phyloP scores from a whole-genome alignment of 2,329 filamentous ascomycete genomes.

The Gnomoniopsis smithogilvyi region DNA sequence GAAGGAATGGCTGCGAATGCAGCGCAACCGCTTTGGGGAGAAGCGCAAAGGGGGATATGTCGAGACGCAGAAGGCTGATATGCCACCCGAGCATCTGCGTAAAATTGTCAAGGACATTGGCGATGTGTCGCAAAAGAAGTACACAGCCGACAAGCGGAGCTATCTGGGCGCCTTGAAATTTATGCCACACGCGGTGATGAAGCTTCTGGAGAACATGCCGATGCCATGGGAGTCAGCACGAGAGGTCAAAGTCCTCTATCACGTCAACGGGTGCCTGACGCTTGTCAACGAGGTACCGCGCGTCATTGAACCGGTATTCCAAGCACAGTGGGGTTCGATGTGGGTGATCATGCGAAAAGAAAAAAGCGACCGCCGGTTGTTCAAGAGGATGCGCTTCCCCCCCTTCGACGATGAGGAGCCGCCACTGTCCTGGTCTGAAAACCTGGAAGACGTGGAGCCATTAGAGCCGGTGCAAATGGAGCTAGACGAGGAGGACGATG shows the following conservation, averaged over 20 bases:
- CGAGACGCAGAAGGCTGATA: conserved; percentile 96
- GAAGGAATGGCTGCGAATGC: conserved; percentile 93
- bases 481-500: conserved; percentile 89
- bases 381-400: conserved; percentile 98
- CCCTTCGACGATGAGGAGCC: conserved; percentile 99
- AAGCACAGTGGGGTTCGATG: conserved; percentile 99
- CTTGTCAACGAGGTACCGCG: conserved; percentile 94
- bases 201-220: conserved; percentile 97
- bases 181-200: conserved; percentile 97
- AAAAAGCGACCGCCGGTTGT: conserved; percentile 91
- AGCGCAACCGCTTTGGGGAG: conserved; percentile 91
- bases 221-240: conserved; percentile 98
- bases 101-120: conserved; percentile 99
- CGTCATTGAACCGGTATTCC: conserved; percentile 96
- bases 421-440: conserved; percentile 95
- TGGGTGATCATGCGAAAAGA: conserved; percentile 98
- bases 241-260: conserved; percentile 97
- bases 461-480: conserved; percentile 98
- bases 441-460: conserved; percentile 97
- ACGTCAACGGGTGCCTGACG: conserved; percentile 95
- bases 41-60: conserved; percentile 96
- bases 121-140: conserved; percentile 98
- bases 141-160: conserved; percentile 96
- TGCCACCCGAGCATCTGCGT: conserved; percentile 96
- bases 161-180: conserved; percentile 97